These are phyloP conservation scores for Pulchroboletus neoregius DNA, from an alignment of 1,284 basidiomycete species.

Conservation along the genomic window DNA sequence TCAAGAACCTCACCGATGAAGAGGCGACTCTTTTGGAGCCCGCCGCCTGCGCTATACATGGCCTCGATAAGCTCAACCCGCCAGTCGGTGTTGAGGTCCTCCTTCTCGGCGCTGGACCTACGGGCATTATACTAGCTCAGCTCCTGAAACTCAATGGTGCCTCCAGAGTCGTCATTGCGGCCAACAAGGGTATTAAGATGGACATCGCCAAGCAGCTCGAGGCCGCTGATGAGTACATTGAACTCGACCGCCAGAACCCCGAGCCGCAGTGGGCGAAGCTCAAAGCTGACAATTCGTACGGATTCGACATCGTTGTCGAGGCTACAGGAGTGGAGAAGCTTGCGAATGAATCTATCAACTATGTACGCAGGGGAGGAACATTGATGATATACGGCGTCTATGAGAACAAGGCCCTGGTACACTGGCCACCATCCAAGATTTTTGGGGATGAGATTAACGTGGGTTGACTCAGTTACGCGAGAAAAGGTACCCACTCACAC, in stretches of 20 bases:
- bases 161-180: conserved; percentile 68
- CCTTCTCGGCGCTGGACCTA: conserved; percentile 75
- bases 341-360: conserved; percentile 78
- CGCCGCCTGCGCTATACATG: conserved; percentile 84
- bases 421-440: conserved; percentile 83
- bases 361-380: conserved; percentile 76
- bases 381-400: conserved; percentile 77
- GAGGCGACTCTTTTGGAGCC: conserved; percentile 88
- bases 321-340: conserved; percentile 81
- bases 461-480: conserved; percentile 17
- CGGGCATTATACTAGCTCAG: conserved; percentile 81
- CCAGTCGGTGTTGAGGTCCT: conserved; percentile 76
- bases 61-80: conserved; percentile 77
- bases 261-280: conserved; percentile 75
- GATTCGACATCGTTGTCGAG: conserved; percentile 86
- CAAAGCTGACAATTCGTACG: conserved; percentile 76
- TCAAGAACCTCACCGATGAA: conserved; percentile 81
- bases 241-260: conserved; percentile 74
- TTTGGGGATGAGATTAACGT: conserved; percentile 83
- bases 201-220: conserved; percentile 73
- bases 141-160: conserved; percentile 83
- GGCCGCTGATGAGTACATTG: conserved; percentile 78
- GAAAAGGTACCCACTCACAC: conserved; percentile 2
- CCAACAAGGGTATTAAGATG: conserved; percentile 85
- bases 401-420: conserved; percentile 67